Evolutionary conservation across 2,329 filamentous ascomycete genomes (phyloP).

Genomic region (Coleophoma crateriformis): DNA sequence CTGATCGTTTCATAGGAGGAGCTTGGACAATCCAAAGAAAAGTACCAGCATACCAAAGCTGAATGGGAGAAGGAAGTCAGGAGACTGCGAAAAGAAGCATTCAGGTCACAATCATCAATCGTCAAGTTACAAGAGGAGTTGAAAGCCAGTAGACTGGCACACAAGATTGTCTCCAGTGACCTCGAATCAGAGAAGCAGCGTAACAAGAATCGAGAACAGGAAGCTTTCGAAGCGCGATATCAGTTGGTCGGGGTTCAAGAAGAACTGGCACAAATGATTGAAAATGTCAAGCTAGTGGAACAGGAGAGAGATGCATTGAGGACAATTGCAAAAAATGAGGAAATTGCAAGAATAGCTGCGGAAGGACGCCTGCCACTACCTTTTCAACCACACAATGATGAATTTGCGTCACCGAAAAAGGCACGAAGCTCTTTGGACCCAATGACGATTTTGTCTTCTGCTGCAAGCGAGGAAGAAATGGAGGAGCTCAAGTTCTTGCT

Average conservation of each 20-base stretch:
- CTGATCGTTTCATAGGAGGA: conserved; percentile 48
- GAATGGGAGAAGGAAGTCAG: conserved; percentile 73
- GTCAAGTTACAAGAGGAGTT: conserved; percentile 72
- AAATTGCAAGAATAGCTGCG: conserved; percentile 65
- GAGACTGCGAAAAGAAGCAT: conserved; percentile 64
- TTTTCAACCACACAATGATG: conserved; percentile 46
- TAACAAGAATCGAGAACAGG: conserved; percentile 57
- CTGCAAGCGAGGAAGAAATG: conserved; percentile 39
- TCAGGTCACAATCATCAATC: conserved; percentile 65
- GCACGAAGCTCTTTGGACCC: conserved; percentile 37
- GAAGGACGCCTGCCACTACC: conserved; percentile 67
- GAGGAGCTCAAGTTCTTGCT: conserved; percentile 38
- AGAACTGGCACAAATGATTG: conserved; percentile 58
- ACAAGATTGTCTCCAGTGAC: conserved; percentile 50
- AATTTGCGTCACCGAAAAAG: conserved; percentile 58
- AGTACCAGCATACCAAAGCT: conserved; percentile 58
- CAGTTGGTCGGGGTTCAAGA: conserved; percentile 60
- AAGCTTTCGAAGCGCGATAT: conserved; percentile 63
- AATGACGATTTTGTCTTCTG: conserved; percentile 48
- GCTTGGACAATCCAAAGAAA: conserved; percentile 65
- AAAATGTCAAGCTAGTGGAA: conserved; percentile 60
- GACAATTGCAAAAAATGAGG: conserved; percentile 66
- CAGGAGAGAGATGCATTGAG: conserved; percentile 72
- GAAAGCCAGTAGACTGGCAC: conserved; percentile 48
- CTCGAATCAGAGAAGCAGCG: conserved; percentile 60